Conservation (phyloP, 495 filamentous ascomycete genomes). For the Cercophora newfieldiana region DNA sequence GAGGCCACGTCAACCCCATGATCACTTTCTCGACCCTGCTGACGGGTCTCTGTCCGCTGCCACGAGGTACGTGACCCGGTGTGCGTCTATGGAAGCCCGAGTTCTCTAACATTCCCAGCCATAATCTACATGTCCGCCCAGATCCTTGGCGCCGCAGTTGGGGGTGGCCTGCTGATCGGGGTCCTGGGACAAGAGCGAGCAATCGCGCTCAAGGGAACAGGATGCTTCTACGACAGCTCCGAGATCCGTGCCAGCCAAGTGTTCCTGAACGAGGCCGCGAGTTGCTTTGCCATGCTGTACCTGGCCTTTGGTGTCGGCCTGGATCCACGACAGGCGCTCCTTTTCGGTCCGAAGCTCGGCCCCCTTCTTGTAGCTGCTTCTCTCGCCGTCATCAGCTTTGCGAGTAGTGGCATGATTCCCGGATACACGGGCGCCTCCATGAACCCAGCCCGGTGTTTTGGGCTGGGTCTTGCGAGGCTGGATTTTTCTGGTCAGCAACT, state of each 20-base stretch:
- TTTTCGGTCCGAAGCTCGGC: constrained; percentile 52
- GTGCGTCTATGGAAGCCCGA: background rate
- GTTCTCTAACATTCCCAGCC: background rate
- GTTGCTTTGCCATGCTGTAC: constrained; percentile 23
- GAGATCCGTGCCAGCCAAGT: background rate
- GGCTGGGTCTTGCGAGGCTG: constrained; percentile 31
- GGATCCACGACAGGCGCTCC: constrained; percentile 53
- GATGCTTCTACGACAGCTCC: background rate
- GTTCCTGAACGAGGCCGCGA: constrained; percentile 6
- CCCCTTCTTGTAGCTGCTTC: constrained; percentile 55
- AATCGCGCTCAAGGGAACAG: constrained; percentile 16
- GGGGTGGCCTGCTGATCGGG: background rate
- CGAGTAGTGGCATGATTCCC: constrained; percentile 42
- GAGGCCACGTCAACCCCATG: constrained; percentile 54
- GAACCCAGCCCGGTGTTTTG: constrained; percentile 35
- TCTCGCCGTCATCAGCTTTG: constrained; percentile 48
- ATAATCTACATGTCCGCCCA: constrained; percentile 14
- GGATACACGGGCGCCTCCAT: constrained; percentile 49
- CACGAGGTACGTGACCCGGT: constrained; percentile 32
- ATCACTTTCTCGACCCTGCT: constrained; percentile 55
- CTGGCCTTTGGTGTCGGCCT: constrained; percentile 56
- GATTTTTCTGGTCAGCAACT: constrained; percentile 28
- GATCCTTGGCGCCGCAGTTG: background rate
- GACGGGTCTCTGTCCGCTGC: constrained; percentile 49
- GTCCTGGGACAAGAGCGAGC: background rate